Percentiles rank a stretch among this genome's conserved stretches.
phyloP scores from a whole-genome alignment of 305 asterid species.

The Fraxinus platypoda region DNA sequence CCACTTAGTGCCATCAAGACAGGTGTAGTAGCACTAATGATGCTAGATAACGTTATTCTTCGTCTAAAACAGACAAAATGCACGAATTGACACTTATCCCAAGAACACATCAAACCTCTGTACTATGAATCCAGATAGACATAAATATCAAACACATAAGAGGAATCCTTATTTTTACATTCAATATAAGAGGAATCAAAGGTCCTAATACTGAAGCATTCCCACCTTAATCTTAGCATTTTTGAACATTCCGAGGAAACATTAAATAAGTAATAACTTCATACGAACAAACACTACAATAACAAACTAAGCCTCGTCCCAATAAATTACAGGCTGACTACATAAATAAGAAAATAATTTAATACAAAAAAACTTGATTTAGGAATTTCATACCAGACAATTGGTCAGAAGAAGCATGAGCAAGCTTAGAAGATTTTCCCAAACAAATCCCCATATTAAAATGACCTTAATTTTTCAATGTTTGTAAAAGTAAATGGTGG shows the following conservation, averaged over 20 bases:
- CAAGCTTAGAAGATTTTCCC: slow-evolving; percentile 36
- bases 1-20: too few species aligned
- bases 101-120: neutral
- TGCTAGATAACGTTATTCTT: neutral
- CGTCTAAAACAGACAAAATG: neutral
- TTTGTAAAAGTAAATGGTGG: neutral
- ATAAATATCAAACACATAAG: neutral
- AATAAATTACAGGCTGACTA: neutral
- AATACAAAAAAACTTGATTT: neutral
- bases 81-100: neutral
- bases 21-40: too few species aligned
- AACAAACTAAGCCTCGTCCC: neutral
- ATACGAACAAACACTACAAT: too few species aligned
- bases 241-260: neutral
- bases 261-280: neutral
- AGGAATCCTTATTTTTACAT: neutral
- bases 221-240: neutral
- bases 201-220: neutral
- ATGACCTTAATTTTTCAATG: neutral
- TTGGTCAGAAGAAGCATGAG: slow-evolving; percentile 26
- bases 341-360: neutral
- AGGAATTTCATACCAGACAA: slow-evolving; percentile 30
- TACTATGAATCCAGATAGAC: neutral
- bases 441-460: slow-evolving; percentile 42
- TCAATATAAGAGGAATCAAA: too few species aligned